Evolutionary conservation across 2,329 filamentous ascomycete species (phyloP).

Genomic region (Acarospora socialis): DNA sequence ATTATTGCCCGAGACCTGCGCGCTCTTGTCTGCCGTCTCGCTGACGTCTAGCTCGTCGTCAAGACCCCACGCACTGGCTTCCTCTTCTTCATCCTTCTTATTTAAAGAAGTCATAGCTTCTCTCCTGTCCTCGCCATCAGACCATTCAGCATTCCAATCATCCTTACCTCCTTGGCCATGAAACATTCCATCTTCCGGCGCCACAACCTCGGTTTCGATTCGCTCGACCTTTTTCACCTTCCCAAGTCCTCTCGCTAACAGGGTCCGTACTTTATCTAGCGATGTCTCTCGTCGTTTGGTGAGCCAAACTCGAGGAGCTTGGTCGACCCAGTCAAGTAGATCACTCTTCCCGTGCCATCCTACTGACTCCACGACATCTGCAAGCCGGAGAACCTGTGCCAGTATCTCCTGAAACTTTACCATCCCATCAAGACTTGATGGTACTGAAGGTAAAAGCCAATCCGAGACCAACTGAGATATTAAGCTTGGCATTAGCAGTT

Average conservation of each 20-base stretch:
- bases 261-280: slow-evolving; percentile 57
- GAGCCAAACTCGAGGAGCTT: slow-evolving; percentile 73
- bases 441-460: slow-evolving; percentile 67
- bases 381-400: slow-evolving; percentile 50
- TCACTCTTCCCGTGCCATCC: slow-evolving; percentile 48
- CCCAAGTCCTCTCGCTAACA: slow-evolving; percentile 54
- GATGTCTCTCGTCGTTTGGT: slow-evolving; percentile 67
- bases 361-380: slow-evolving; percentile 44
- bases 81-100: slow-evolving; percentile 25
- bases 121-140: slow-evolving; percentile 44
- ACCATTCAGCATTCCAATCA: slow-evolving; percentile 74
- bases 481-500: slow-evolving; percentile 55
- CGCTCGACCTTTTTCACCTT: slow-evolving; percentile 59
- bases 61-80: slow-evolving; percentile 38
- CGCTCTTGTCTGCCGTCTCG: slow-evolving; percentile 14
- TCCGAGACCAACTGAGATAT: slow-evolving; percentile 52
- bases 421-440: slow-evolving; percentile 58
- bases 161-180: slow-evolving; percentile 36
- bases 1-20: slow-evolving; percentile 7
- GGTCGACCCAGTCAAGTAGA: slow-evolving; percentile 65
- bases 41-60: slow-evolving; percentile 25
- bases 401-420: slow-evolving; percentile 56
- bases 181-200: slow-evolving; percentile 52
- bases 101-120: slow-evolving; percentile 9
- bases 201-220: slow-evolving; percentile 69